Percentiles rank a stretch among this genome's conserved stretches.
Evolutionary conservation across 208 protist species (phyloP).

Genomic region (Porcisia hertigi): DNA sequence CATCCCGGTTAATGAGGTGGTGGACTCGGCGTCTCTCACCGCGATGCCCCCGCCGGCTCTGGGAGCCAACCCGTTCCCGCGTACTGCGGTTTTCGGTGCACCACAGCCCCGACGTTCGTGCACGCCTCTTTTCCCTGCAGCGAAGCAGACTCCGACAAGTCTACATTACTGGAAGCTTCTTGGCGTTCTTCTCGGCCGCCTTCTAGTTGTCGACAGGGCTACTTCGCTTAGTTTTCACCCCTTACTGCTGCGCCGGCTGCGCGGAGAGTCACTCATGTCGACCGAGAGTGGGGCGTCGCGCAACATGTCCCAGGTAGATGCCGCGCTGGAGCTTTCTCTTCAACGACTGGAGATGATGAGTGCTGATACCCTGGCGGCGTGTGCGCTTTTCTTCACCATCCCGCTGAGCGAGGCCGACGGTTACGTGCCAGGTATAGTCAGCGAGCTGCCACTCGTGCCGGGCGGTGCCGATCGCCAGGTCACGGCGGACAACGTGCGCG

Average conservation of each 20-base stretch:
- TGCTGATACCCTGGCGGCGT: constrained; percentile 41
- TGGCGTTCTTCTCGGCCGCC: constrained; percentile 62
- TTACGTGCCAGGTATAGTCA: background rate
- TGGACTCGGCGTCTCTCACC: background rate
- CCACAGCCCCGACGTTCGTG: constrained; percentile 14
- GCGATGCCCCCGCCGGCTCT: background rate
- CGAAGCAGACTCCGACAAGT: constrained; percentile 31
- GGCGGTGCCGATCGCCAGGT: constrained; percentile 29
- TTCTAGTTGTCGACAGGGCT: constrained; percentile 56
- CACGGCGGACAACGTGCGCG: constrained; percentile 41
- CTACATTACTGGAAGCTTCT: constrained; percentile 67
- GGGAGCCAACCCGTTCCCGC: background rate
- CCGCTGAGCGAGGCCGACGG: constrained; percentile 33
- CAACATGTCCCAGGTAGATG: constrained; percentile 52
- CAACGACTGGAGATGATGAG: constrained; percentile 30
- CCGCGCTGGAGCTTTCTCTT: constrained; percentile 45
- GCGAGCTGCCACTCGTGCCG: constrained; percentile 25
- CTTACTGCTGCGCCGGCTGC: constrained; percentile 52
- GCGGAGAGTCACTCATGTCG: constrained; percentile 32
- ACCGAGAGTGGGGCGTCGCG: constrained; percentile 2
- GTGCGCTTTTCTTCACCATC: constrained; percentile 65
- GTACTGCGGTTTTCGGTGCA: background rate
- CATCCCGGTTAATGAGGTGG: constrained; percentile 17
- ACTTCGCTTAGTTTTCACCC: constrained; percentile 63
- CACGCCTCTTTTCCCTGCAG: constrained; percentile 31